Percentiles rank a stretch among this genome's conserved stretches.
Conservation (phyloP, 331 rosid species). For the Rhamnella rubrinervis region DNA sequence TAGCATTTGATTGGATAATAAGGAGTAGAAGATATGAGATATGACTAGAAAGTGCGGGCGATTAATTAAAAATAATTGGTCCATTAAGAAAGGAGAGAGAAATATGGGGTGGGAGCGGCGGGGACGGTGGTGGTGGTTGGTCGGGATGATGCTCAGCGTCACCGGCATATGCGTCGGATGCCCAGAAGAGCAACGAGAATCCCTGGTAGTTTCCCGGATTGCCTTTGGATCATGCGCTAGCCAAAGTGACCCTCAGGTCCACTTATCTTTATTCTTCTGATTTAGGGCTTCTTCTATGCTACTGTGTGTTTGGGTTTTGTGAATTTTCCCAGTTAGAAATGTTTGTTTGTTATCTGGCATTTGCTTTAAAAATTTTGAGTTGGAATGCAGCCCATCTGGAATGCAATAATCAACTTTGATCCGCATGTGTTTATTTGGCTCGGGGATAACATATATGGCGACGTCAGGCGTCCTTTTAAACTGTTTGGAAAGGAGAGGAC, state of each 20-base stretch:
- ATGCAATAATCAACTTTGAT: slow-evolving; percentile 49
- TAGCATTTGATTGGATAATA: no score
- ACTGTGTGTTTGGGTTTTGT: neutral
- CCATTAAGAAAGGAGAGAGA: neutral
- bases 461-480: slow-evolving; percentile 61
- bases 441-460: slow-evolving; percentile 90
- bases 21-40: no score
- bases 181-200: neutral
- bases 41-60: no score
- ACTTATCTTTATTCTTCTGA: neutral
- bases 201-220: slow-evolving; percentile 47
- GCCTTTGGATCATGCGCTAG: slow-evolving; percentile 86
- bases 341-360: no score
- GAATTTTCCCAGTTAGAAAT: no score
- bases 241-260: slow-evolving; percentile 69
- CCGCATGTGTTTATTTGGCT: slow-evolving; percentile 80
- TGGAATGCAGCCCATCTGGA: slow-evolving; percentile 65
- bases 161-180: slow-evolving; percentile 13
- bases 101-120: neutral
- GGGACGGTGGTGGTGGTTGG: slow-evolving; percentile 1
- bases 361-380: neutral
- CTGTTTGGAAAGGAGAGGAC: slow-evolving; percentile 71
- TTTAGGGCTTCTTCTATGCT: neutral
- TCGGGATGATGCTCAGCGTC: neutral
- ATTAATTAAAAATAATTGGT: no score